Conservation (phyloP, 1,139 yeast genomes). For the Eremothecium cymbalariae region DNA sequence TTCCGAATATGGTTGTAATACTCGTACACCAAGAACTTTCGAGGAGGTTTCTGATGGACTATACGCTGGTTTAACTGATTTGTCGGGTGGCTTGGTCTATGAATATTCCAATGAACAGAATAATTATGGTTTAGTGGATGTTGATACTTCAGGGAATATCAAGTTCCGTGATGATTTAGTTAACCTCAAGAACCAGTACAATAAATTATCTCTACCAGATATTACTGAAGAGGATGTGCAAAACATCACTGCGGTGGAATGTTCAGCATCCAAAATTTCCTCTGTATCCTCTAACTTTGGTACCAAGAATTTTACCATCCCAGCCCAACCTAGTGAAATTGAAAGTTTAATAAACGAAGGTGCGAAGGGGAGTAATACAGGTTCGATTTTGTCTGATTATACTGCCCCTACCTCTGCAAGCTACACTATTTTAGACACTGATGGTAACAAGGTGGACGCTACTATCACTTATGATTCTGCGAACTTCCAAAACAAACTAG, state of each 20-base stretch:
- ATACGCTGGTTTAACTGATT: conserved; percentile 43
- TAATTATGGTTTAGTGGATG: conserved; percentile 60
- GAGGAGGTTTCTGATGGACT: conserved; percentile 60
- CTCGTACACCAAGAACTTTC: conserved; percentile 55
- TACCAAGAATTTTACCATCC: conserved; percentile 37
- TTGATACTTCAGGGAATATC: conserved; percentile 37
- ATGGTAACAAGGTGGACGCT: conserved; percentile 46
- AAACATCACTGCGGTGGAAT: conserved; percentile 37
- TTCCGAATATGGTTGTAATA: conserved; percentile 78
- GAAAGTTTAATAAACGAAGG: conserved; percentile 42
- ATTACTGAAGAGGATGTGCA: conserved; percentile 36
- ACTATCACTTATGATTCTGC: conserved; percentile 43
- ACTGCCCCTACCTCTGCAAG: conserved; percentile 34
- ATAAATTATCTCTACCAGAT: conserved; percentile 37
- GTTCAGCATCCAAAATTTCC: conserved; percentile 45
- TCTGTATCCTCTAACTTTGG: conserved; percentile 34
- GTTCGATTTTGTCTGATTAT: conserved; percentile 39
- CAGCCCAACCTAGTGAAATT: conserved; percentile 38
- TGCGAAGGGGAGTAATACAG: conserved; percentile 43
- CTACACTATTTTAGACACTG: conserved; percentile 42
- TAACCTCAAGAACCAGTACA: conserved; percentile 46
- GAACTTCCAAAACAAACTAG: conserved; percentile 36
- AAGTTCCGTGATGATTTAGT: conserved; percentile 46
- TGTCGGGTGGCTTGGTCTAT: conserved; percentile 75
- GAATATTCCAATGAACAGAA: conserved; percentile 65